Evolutionary conservation across 768 basidiomycete species (phyloP), one percentile per base, ranked within the genome.

Genomic region (Podaxis sp.): DNA sequence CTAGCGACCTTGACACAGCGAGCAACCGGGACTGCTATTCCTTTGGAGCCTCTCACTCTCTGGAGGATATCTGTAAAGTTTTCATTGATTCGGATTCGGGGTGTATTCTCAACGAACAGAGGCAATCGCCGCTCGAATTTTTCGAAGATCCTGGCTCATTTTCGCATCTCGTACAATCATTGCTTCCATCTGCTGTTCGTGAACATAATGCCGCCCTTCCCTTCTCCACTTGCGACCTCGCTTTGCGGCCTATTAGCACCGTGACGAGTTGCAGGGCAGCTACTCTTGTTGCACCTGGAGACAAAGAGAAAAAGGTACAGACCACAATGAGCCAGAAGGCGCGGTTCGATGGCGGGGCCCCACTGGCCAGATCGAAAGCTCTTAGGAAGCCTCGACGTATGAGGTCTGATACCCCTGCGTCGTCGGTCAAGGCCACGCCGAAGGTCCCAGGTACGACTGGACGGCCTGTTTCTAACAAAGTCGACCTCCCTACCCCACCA

Each of bases 301-400:
- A 40, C 46, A 46, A 61, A 22, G 60, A 55, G 43, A 38, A 29
- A 22, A 25, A 61, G 36, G 43, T 41, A 2, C 60, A 61, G 38
- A 53, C 25, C 2, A 55, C 46, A 12, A 6, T 19, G 12, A 53
- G 53, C 37, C 60, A 47, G 33, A 41, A 33, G n/a, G 60, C 36
- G 17, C 60, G 29, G 17, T 54, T 61, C 29, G 13, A 49, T 8
- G 50, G 46, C 12, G 41, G 53, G 19, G 25, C 41, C 13, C 46
- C 33, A 4, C 19, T 61, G 46, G n/a, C 47, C 8, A 43, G 60
- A 13, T 55, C 60, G 29, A 61, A 61, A 55, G 60, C 60, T 24
- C 19, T 60, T 8, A 47, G 27, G 25, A 61, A 29, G 43, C 54
- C 27, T 24, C 54, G n/a, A 46, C 33, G 11, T 27, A 2, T 15